phyloP scores from a whole-genome alignment of 2,329 filamentous ascomycete genomes.

The Sporothrix dimorphospora region DNA sequence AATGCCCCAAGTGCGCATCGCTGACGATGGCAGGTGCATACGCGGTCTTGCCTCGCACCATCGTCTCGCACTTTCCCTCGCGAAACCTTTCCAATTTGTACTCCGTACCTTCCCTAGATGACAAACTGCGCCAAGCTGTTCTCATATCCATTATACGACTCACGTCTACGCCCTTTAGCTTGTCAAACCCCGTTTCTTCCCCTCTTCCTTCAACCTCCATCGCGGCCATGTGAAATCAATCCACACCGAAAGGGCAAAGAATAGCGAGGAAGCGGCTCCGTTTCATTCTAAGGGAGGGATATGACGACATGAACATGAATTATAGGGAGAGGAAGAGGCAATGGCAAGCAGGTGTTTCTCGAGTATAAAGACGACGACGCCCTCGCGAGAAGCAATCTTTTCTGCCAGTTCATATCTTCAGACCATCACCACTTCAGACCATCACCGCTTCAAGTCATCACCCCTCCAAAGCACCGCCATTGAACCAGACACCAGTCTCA shows the following conservation, averaged over 20 bases:
- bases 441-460: constrained; percentile 21
- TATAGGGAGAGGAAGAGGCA: not conserved
- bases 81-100: not conserved
- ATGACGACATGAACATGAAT: constrained; percentile 8
- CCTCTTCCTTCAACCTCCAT: not conserved
- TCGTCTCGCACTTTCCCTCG: constrained; percentile 1
- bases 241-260: not conserved
- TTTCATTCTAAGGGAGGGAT: not conserved
- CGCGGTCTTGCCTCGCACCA: not conserved
- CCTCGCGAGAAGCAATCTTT: not conserved
- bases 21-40: not conserved
- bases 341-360: not conserved
- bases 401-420: not conserved
- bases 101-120: not conserved
- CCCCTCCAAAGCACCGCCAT: not conserved
- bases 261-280: not conserved
- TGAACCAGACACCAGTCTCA: not conserved
- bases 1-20: not conserved
- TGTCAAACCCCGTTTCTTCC: not conserved
- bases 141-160: not conserved
- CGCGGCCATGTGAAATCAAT: not conserved
- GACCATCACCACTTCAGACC: not conserved
- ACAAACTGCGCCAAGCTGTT: not conserved
- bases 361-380: not conserved
- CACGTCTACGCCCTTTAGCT: not conserved